phyloP scores from a whole-genome alignment of 306 rosid genomes.

The Astragalus glycyphyllos region DNA sequence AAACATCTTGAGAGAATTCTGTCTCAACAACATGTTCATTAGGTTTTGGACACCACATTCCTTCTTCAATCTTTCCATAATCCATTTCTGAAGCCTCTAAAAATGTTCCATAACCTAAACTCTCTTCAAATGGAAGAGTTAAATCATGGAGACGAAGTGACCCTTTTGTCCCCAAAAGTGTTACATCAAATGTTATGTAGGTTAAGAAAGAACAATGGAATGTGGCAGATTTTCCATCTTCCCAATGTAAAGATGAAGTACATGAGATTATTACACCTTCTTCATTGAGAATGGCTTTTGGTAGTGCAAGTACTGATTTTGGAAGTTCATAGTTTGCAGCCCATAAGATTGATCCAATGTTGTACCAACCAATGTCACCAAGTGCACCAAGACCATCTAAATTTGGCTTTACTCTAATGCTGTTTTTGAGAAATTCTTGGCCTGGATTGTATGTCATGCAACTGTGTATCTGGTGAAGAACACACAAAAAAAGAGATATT shows the following conservation, averaged over 20 bases:
- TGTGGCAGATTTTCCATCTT: conserved; percentile 45
- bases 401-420: conserved; percentile 47
- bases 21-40: conserved; percentile 48
- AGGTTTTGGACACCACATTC: conserved; percentile 45
- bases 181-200: conserved; percentile 37
- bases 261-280: conserved; percentile 51
- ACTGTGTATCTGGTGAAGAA: conserved; percentile 44
- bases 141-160: conserved; percentile 43
- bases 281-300: conserved; percentile 39
- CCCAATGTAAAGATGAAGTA: conserved; percentile 53
- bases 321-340: conserved; percentile 47
- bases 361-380: conserved; percentile 57
- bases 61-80: conserved; percentile 40
- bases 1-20: conserved; percentile 43
- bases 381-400: conserved; percentile 55
- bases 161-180: conserved; percentile 48
- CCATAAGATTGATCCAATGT: conserved; percentile 53
- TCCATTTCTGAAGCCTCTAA: conserved; percentile 45
- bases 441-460: conserved; percentile 50
- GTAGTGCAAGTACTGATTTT: conserved; percentile 45
- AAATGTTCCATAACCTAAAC: conserved; percentile 33
- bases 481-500: background rate
- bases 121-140: conserved; percentile 44
- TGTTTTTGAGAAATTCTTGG: conserved; percentile 39
- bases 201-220: conserved; percentile 48